These are phyloP conservation scores for Chaetomium sp. DNA, from an alignment of 2,329 filamentous ascomycete species.

Conservation along the genomic window DNA sequence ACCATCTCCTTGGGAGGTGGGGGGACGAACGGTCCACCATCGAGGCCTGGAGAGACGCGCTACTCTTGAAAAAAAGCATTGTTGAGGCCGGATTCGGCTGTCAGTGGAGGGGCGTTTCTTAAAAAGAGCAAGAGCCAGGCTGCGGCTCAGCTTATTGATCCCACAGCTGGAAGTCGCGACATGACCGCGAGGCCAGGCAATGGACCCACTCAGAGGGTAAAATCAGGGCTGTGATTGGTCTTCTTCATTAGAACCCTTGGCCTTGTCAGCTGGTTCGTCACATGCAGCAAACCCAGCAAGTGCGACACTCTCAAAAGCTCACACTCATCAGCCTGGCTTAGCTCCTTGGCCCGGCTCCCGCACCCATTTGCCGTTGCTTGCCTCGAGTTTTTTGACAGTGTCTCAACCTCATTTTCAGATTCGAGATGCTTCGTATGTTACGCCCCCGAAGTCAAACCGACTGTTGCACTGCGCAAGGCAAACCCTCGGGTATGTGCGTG, in stretches of 20 bases:
- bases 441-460: no score
- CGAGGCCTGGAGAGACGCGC: not conserved
- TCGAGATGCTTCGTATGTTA: not conserved
- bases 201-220: no score
- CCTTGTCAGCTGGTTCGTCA: constrained; percentile 1
- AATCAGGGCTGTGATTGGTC: no score
- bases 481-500: not conserved
- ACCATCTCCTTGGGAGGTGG: not conserved
- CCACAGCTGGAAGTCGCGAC: not conserved
- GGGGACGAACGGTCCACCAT: not conserved
- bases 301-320: not conserved
- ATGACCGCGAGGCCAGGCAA: no score
- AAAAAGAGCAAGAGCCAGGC: constrained; percentile 2
- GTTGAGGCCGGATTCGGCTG: not conserved
- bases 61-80: constrained; percentile 6
- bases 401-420: no score
- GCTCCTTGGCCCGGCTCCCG: no score
- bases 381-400: no score
- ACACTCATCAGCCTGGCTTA: no score
- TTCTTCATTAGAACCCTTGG: not conserved
- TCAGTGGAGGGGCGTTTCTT: not conserved
- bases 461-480: not conserved
- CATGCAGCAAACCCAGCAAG: not conserved
- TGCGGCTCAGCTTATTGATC: not conserved
- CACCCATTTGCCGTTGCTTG: no score